Conservation (phyloP, 1,139 yeast genomes). For the Geotrichum europaeum region DNA sequence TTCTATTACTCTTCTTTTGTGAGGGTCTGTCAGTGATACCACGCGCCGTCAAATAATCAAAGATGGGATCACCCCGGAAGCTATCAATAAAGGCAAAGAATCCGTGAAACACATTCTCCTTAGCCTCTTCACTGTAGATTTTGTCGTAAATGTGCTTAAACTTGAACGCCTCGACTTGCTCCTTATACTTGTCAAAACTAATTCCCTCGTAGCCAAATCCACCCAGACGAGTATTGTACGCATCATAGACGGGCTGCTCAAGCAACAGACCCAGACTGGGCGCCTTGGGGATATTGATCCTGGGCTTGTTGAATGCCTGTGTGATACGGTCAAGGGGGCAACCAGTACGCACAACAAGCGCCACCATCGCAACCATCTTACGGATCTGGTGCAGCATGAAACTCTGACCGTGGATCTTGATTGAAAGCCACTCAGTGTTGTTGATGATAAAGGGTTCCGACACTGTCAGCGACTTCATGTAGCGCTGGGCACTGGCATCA, state of each 20-base stretch:
- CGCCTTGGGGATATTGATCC: slow-evolving; percentile 90
- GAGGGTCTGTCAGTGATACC: slow-evolving; percentile 39
- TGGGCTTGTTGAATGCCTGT: slow-evolving; percentile 70
- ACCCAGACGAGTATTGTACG: slow-evolving; percentile 65
- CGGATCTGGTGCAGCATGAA: slow-evolving; percentile 98
- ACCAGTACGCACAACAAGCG: slow-evolving; percentile 77
- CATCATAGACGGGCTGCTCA: slow-evolving; percentile 88
- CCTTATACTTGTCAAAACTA: slow-evolving; percentile 59
- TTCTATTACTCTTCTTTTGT: slow-evolving; percentile 20
- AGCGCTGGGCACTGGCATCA: slow-evolving; percentile 80
- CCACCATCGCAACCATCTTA: slow-evolving; percentile 96
- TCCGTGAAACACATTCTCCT: slow-evolving; percentile 81
- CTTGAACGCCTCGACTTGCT: slow-evolving; percentile 79
- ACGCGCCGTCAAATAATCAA: slow-evolving; percentile 69
- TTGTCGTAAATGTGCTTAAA: slow-evolving; percentile 85
- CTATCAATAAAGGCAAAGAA: slow-evolving; percentile 85
- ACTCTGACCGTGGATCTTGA: slow-evolving; percentile 96
- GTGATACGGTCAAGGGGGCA: slow-evolving; percentile 68
- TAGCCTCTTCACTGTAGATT: slow-evolving; percentile 81
- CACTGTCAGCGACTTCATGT: slow-evolving; percentile 70
- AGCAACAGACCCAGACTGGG: slow-evolving; percentile 90
- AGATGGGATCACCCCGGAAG: slow-evolving; percentile 54
- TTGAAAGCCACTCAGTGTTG: slow-evolving; percentile 93
- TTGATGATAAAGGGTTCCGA: slow-evolving; percentile 91
- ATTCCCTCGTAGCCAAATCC: slow-evolving; percentile 77